phyloP scores from a whole-genome alignment of 2,329 filamentous ascomycete species.

The Scytalidium sp. region DNA sequence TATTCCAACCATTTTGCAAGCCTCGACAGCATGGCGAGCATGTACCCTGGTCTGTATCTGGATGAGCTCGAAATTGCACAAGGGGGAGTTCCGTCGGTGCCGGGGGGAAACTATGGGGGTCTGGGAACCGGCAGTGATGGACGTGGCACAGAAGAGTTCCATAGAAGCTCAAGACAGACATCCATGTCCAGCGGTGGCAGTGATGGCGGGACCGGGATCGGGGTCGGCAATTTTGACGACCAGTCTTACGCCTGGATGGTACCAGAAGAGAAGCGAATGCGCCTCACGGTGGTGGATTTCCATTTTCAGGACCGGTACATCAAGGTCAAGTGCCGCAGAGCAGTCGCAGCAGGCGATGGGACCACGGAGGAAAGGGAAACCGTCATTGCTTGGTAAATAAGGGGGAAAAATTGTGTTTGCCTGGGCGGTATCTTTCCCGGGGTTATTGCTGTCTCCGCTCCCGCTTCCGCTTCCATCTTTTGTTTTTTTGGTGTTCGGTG shows the following conservation, averaged over 20 bases:
- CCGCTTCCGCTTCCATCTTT: too few relatives aligned
- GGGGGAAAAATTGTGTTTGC: too few relatives aligned
- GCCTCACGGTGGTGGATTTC: slow-evolving; percentile 20
- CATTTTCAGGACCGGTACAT: slow-evolving; percentile 24
- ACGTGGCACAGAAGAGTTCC: background rate
- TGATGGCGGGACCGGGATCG: background rate
- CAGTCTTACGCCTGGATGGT: slow-evolving; percentile 12
- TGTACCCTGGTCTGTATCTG: background rate
- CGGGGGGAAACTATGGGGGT: too few relatives aligned
- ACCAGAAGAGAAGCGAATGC: slow-evolving; percentile 22
- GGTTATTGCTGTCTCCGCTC: too few relatives aligned
- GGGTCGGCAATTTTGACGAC: background rate
- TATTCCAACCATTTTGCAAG: background rate
- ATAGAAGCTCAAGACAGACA: background rate
- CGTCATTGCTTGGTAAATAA: slow-evolving; percentile 26
- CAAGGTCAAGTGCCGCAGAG: slow-evolving; percentile 19
- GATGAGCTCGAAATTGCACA: background rate
- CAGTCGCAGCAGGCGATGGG: slow-evolving; percentile 15
- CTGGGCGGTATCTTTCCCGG: too few relatives aligned
- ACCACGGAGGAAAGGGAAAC: slow-evolving; percentile 20
- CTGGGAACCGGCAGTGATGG: background rate
- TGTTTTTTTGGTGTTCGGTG: too few relatives aligned
- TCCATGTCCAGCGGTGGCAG: background rate
- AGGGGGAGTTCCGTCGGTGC: too few relatives aligned
- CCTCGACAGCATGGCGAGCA: background rate